phyloP scores from a whole-genome alignment of 2,329 filamentous ascomycete genomes.

The Trichophaea hybrida region DNA sequence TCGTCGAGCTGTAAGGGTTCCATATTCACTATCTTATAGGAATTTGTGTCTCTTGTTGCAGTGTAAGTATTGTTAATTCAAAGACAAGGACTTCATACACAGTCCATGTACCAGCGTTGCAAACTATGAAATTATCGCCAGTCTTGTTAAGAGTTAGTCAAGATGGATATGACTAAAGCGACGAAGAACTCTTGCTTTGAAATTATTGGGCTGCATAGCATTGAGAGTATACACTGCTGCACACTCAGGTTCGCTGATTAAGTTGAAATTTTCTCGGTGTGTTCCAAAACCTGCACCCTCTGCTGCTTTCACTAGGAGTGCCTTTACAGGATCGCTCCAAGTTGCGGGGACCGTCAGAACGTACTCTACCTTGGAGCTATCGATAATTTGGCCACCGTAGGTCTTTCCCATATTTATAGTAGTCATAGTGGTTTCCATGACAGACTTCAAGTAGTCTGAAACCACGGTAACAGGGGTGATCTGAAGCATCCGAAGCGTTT shows the following conservation, averaged over 20 bases:
- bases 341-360: slow-evolving; percentile 33
- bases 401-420: neutral
- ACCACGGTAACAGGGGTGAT: neutral
- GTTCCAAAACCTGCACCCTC: slow-evolving; percentile 64
- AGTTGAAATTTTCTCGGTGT: slow-evolving; percentile 13
- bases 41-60: slow-evolving; percentile 42
- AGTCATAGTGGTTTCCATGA: neutral
- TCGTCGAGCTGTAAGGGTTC: slow-evolving; percentile 61
- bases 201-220: slow-evolving; percentile 17
- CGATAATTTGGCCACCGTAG: neutral
- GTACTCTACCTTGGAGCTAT: neutral
- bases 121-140: slow-evolving; percentile 47
- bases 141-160: slow-evolving; percentile 39
- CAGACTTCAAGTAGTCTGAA: neutral
- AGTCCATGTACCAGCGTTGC: slow-evolving; percentile 44
- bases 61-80: no score
- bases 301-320: slow-evolving; percentile 62
- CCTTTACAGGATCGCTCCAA: slow-evolving; percentile 72
- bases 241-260: slow-evolving; percentile 26
- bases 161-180: neutral
- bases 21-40: slow-evolving; percentile 64
- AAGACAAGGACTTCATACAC: no score
- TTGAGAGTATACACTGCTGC: slow-evolving; percentile 20
- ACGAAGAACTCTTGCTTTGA: no score
- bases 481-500: neutral